phyloP scores from a whole-genome alignment of 106 monocot species.

The Dioscorea alata region DNA sequence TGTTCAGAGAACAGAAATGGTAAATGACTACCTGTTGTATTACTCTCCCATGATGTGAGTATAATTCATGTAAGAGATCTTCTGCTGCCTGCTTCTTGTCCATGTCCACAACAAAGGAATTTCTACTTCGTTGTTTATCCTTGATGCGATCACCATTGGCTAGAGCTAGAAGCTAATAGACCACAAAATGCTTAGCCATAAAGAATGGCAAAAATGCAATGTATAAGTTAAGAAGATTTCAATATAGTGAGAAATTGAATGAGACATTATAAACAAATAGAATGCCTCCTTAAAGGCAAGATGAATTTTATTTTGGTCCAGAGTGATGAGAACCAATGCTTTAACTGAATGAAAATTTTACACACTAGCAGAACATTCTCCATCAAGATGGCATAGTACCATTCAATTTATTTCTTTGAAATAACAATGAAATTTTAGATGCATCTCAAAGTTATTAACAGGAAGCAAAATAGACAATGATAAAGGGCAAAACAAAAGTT shows the following conservation, averaged over 20 bases:
- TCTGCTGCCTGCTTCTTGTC: constrained; percentile 95
- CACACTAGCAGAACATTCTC: too few relatives aligned
- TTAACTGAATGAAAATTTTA: too few relatives aligned
- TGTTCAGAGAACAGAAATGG: constrained; percentile 4
- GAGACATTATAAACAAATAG: too few relatives aligned
- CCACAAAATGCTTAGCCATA: background rate
- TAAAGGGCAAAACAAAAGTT: too few relatives aligned
- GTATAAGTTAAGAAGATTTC: background rate
- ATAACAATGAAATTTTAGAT: too few relatives aligned
- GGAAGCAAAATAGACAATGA: too few relatives aligned
- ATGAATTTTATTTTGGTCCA: too few relatives aligned
- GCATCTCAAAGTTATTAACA: too few relatives aligned
- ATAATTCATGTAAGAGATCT: constrained; percentile 77
- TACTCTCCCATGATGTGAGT: constrained; percentile 63
- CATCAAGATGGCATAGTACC: too few relatives aligned
- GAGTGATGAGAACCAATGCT: too few relatives aligned
- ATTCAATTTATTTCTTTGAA: too few relatives aligned
- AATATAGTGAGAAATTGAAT: background rate
- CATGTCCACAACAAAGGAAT: constrained; percentile 90
- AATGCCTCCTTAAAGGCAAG: too few relatives aligned
- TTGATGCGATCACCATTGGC: constrained; percentile 98
- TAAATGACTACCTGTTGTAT: constrained; percentile 60
- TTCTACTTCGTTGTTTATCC: constrained; percentile 88
- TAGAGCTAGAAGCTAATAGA: constrained; percentile 77
- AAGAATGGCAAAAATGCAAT: background rate